Conservation (phyloP, 306 rosid genomes). For the Sesbania bispinosa region DNA sequence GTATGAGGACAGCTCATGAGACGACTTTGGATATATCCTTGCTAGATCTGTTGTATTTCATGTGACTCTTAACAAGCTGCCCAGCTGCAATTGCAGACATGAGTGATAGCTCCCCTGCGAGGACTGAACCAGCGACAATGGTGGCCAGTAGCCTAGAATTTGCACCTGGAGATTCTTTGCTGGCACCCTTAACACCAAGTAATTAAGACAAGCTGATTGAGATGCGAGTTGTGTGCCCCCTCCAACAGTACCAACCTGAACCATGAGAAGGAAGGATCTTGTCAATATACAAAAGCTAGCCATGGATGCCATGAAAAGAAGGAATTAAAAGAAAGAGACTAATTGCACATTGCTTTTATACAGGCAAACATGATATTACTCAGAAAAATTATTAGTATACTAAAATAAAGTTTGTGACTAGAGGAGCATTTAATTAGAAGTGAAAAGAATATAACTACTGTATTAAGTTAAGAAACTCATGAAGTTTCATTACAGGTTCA, state of each 20-base stretch:
- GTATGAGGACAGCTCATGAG: conserved; percentile 22
- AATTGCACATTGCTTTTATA: neutral
- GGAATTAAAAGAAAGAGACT: neutral
- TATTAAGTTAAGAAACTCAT: no score
- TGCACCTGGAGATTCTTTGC: conserved; percentile 55
- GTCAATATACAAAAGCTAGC: neutral
- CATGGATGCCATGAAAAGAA: conserved; percentile 1
- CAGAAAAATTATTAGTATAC: neutral
- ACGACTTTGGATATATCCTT: conserved; percentile 31
- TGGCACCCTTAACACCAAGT: conserved; percentile 73
- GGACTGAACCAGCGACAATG: conserved; percentile 62
- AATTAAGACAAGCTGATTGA: conserved; percentile 73
- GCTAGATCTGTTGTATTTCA: conserved; percentile 77
- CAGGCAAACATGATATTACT: neutral
- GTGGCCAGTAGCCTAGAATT: conserved; percentile 57
- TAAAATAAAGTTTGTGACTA: neutral
- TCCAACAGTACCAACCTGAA: conserved; percentile 71
- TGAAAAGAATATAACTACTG: neutral
- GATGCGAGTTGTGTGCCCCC: conserved; percentile 78
- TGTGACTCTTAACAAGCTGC: conserved; percentile 75
- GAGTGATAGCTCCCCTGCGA: conserved; percentile 64
- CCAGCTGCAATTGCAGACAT: conserved; percentile 78
- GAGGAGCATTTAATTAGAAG: neutral
- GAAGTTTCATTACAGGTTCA: neutral
- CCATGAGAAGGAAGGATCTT: conserved; percentile 11